phyloP scores from a whole-genome alignment of 1,284 basidiomycete genomes.

The Tylopilus sp. region DNA sequence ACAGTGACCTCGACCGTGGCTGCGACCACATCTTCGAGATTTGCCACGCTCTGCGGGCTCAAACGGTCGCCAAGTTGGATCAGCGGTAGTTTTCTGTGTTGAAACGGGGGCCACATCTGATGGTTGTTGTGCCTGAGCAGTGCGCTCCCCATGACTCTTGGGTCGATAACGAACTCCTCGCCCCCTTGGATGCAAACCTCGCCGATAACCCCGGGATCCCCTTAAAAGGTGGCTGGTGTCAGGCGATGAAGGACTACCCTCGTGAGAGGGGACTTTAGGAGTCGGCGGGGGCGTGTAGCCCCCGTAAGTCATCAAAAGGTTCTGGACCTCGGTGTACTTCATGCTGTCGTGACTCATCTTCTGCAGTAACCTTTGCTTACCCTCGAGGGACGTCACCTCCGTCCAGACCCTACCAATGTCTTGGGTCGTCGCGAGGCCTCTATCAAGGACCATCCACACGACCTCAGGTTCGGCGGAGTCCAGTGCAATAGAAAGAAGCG shows the following conservation, averaged over 20 bases:
- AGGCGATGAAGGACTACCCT: conserved; percentile 5
- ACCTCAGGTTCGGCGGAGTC: conserved; percentile 56
- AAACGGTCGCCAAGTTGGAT: conserved; percentile 7
- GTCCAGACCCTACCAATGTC: conserved; percentile 51
- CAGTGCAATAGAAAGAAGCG: conserved; percentile 53
- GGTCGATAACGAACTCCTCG: conserved; percentile 16
- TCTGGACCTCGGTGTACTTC: conserved; percentile 49
- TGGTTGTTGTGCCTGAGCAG: conserved; percentile 1
- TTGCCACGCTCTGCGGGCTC: conserved; percentile 32
- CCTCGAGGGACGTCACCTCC: conserved; percentile 41
- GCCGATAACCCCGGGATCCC: background rate
- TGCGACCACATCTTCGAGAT: conserved; percentile 38
- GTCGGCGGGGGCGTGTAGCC: conserved; percentile 47
- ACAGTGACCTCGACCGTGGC: conserved; percentile 25
- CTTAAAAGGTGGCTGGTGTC: background rate
- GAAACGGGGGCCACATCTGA: background rate
- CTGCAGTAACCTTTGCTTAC: conserved; percentile 31
- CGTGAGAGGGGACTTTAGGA: conserved; percentile 29
- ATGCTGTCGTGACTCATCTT: conserved; percentile 27
- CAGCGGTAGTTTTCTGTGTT: conserved; percentile 5
- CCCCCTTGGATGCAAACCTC: conserved; percentile 5
- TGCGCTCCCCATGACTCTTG: background rate
- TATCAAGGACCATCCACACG: conserved; percentile 59
- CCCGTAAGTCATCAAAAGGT: conserved; percentile 53
- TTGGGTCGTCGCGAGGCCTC: conserved; percentile 44